These are phyloP conservation scores for Fusarium heterosporum DNA, from an alignment of 2,329 filamentous ascomycete species.

Conservation along the genomic window DNA sequence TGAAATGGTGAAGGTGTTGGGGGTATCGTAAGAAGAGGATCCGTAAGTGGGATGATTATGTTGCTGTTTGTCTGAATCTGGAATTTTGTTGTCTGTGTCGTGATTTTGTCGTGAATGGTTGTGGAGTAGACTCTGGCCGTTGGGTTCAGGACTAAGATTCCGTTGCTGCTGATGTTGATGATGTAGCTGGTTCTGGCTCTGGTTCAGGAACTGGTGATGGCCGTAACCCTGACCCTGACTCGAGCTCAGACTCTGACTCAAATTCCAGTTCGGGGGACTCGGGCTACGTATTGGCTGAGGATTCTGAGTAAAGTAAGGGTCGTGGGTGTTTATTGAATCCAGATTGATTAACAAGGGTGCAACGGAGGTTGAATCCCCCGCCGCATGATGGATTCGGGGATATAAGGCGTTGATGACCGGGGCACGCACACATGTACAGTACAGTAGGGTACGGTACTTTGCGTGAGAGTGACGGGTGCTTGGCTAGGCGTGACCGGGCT, in stretches of 20 bases:
- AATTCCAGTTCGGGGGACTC: slow-evolving; percentile 30
- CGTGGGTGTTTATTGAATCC: slow-evolving; percentile 64
- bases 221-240: slow-evolving; percentile 30
- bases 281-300: slow-evolving; percentile 42
- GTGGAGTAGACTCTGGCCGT: slow-evolving; percentile 33
- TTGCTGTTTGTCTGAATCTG: slow-evolving; percentile 41
- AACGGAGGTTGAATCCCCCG: slow-evolving; percentile 67
- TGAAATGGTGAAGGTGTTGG: slow-evolving; percentile 39
- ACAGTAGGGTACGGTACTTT: slow-evolving; percentile 20
- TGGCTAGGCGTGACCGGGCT: slow-evolving; percentile 19
- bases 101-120: slow-evolving; percentile 39
- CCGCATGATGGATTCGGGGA: slow-evolving; percentile 62
- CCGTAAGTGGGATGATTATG: slow-evolving; percentile 41
- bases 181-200: slow-evolving; percentile 33
- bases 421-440: slow-evolving; percentile 42
- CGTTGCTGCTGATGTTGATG: slow-evolving; percentile 27
- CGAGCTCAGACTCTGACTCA: slow-evolving; percentile 31
- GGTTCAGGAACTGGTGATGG: slow-evolving; percentile 23
- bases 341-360: slow-evolving; percentile 64
- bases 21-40: slow-evolving; percentile 22
- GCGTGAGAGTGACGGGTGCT: slow-evolving; percentile 41
- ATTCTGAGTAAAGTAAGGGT: slow-evolving; percentile 36
- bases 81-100: slow-evolving; percentile 28
- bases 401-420: slow-evolving; percentile 42
- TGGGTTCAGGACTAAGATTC: slow-evolving; percentile 11